phyloP scores from a whole-genome alignment of 768 basidiomycete species.

The Russula dissimulans region DNA sequence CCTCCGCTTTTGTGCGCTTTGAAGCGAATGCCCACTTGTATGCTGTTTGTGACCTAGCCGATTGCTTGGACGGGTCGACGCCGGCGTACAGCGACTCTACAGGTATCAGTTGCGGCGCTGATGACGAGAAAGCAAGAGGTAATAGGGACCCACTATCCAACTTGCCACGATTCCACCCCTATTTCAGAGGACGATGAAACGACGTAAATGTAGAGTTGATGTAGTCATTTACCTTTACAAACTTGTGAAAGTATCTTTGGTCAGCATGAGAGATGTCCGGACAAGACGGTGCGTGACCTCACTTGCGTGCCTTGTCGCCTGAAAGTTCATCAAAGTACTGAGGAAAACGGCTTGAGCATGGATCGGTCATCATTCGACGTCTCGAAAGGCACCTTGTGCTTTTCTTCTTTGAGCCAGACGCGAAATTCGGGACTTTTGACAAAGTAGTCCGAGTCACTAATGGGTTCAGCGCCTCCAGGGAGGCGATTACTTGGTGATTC shows the following conservation, averaged over 20 bases:
- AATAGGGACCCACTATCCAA: constrained; percentile 44
- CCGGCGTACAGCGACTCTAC: constrained; percentile 52
- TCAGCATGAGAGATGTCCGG: constrained; percentile 26
- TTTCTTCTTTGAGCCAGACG: constrained; percentile 74
- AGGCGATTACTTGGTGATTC: constrained; percentile 26
- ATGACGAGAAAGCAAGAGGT: background rate
- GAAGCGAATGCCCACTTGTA: constrained; percentile 86
- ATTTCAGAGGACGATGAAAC: background rate
- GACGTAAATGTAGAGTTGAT: constrained; percentile 3
- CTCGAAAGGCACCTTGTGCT: constrained; percentile 40
- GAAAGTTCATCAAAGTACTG: constrained; percentile 85
- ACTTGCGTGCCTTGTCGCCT: constrained; percentile 74
- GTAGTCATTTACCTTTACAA: constrained; percentile 55
- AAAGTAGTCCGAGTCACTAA: constrained; percentile 83
- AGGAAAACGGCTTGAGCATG: background rate
- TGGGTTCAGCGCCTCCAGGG: constrained; percentile 48
- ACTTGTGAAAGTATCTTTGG: constrained; percentile 82
- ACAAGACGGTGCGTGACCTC: constrained; percentile 22
- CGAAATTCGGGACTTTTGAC: constrained; percentile 81
- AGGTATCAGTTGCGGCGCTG: background rate
- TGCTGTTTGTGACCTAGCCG: constrained; percentile 62
- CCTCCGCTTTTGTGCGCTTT: constrained; percentile 51
- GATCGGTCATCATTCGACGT: background rate
- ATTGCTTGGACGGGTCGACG: constrained; percentile 42
- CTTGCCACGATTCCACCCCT: constrained; percentile 80